These are phyloP conservation scores for Penicillium paxilli DNA, from an alignment of 495 filamentous ascomycete genomes.

Conservation along the genomic window DNA sequence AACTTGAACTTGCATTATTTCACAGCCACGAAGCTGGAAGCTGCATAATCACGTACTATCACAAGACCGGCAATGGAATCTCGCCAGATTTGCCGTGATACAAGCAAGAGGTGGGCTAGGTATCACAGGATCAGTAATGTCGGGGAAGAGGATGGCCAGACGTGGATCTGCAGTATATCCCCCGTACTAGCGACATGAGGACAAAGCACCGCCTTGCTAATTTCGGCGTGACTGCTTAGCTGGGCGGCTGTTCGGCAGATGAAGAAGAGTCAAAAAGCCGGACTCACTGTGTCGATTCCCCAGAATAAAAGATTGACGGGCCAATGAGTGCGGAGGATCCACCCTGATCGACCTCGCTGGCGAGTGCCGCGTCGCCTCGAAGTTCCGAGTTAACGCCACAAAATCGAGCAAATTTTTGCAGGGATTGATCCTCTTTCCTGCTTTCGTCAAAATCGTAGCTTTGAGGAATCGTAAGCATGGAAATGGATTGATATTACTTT, in stretches of 20 bases:
- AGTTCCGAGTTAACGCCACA: conserved; percentile 11
- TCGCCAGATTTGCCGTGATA: neutral
- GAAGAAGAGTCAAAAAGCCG: conserved; percentile 13
- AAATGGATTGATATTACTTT: no score
- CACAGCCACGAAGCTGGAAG: no score
- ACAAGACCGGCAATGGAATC: neutral
- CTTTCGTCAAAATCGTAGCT: no score
- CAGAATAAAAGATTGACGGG: conserved; percentile 6
- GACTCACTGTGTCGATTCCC: neutral
- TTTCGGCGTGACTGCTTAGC: neutral
- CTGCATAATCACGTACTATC: neutral
- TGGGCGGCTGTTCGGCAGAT: conserved; percentile 19
- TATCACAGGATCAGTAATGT: neutral
- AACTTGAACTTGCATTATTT: no score
- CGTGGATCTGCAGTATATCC: neutral
- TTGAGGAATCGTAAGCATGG: no score
- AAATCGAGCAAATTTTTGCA: conserved; percentile 5
- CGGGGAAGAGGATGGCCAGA: neutral
- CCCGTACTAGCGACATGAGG: neutral
- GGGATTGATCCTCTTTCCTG: no score
- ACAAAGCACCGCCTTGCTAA: neutral
- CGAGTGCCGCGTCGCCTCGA: conserved; percentile 9
- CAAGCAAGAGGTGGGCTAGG: neutral
- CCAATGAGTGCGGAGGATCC: conserved; percentile 11
- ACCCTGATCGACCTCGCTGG: conserved; percentile 7